These are phyloP conservation scores for Tilletia indica DNA, from an alignment of 1,284 basidiomycete species.

Conservation along the genomic window DNA sequence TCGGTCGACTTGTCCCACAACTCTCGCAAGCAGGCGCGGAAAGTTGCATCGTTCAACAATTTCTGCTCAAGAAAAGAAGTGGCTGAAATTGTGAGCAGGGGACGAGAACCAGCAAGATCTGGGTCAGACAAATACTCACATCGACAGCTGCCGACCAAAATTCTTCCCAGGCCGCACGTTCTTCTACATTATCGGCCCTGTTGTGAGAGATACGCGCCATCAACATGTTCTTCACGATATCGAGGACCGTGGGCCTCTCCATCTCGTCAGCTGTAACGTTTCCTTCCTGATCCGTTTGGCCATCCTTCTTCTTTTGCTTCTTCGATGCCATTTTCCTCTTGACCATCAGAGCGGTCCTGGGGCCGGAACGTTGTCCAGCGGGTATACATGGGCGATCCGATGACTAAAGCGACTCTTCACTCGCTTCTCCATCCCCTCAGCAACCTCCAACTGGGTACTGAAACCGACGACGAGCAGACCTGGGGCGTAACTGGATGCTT, in stretches of 20 bases:
- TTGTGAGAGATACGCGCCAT: not conserved
- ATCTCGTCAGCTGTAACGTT: not conserved
- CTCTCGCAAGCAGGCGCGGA: conserved; percentile 28
- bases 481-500: conserved; percentile 45
- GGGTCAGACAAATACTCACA: not conserved
- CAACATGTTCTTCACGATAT: not conserved
- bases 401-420: conserved; percentile 53
- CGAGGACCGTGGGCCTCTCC: not conserved
- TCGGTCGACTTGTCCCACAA: conserved; percentile 42
- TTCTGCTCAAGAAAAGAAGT: not conserved
- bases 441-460: conserved; percentile 44
- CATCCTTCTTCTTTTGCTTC: too few species aligned
- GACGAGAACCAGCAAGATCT: not conserved
- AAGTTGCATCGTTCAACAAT: conserved; percentile 26
- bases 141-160: not conserved
- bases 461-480: conserved; percentile 48
- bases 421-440: conserved; percentile 51
- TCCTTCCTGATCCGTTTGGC: too few species aligned
- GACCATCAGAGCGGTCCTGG: not conserved
- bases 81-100: not conserved
- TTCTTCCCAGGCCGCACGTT: not conserved
- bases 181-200: not conserved
- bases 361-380: conserved; percentile 22
- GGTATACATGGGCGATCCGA: conserved; percentile 44
- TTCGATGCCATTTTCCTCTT: not conserved